Percentiles rank a stretch among this genome's conserved stretches.
Conservation (phyloP, 169 alveolate genomes). For the Plasmodium blacklocki region DNA sequence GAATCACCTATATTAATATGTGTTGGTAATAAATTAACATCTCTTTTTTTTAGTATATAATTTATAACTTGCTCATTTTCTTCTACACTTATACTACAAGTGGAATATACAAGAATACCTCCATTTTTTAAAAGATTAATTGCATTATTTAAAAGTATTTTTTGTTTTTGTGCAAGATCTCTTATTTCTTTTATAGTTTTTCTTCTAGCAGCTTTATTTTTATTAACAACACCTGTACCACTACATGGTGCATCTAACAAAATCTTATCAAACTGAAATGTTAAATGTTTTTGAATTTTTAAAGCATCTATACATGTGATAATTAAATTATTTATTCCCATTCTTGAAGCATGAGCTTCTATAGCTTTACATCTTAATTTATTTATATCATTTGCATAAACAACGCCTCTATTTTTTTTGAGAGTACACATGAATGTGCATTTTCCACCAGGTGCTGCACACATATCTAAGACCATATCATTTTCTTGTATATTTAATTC, state of each 20-base stretch:
- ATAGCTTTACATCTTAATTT: conserved; percentile 94
- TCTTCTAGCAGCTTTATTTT: conserved; percentile 95
- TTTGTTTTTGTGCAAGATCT: conserved; percentile 95
- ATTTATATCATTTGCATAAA: conserved; percentile 95
- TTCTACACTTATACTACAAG: conserved; percentile 97
- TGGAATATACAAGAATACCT: conserved; percentile 97
- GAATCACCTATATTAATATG: conserved; percentile 92
- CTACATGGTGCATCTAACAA: conserved; percentile 97
- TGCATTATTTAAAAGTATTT: conserved; percentile 94
- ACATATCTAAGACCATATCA: conserved; percentile 95
- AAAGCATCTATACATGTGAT: conserved; percentile 95
- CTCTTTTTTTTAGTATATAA: conserved; percentile 93
- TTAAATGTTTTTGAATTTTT: conserved; percentile 88
- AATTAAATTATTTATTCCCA: conserved; percentile 95
- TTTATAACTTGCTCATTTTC: conserved; percentile 98
- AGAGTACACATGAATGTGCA: conserved; percentile 95
- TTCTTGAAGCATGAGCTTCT: conserved; percentile 88
- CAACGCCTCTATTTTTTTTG: conserved; percentile 95
- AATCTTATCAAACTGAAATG: conserved; percentile 94
- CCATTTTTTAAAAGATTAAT: conserved; percentile 96
- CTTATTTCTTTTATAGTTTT: conserved; percentile 92
- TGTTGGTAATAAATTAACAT: conserved; percentile 87
- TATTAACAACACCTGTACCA: conserved; percentile 96
- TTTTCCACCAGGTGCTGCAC: conserved; percentile 99
- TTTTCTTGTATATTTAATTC: conserved; percentile 75